Evolutionary conservation across 2,329 filamentous ascomycete species (phyloP), one percentile per base, ranked within the genome.

Genomic region (Sphaerulina musiva): DNA sequence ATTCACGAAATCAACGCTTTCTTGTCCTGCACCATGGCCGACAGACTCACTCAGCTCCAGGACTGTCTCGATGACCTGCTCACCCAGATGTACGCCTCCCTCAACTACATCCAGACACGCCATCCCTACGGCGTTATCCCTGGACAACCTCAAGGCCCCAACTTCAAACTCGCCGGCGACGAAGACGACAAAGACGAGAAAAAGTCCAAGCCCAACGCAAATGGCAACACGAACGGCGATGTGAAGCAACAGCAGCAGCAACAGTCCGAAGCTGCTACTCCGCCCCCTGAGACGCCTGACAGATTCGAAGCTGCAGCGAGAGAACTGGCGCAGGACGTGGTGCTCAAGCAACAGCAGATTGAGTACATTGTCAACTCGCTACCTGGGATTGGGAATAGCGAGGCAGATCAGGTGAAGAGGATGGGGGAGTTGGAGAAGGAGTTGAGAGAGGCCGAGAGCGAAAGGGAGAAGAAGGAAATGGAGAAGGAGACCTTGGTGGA

Each of bases 331-430:
- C 80, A 81, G 58, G 88, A 92, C 67, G 76, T 93, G 26, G 84
- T 92, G 54, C 70, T 87, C 54, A 89, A 91, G 66, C 85, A 90
- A 64, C 87, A 91, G 72, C 86, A 92, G 73, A 89, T 93, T 58
- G 88, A 93, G 69, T 77, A 81, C 43, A 74, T 93, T 46, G 87
- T 92, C 54, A 85, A 83, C 12, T 81, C 79, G 20, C 76, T 95
- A 2, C 89, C 89, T 0, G 89, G 89, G 0, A 74, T 93, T 20
- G 85, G 89, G 43, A 87, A 84, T 58, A 92, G 85, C 65, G 86
- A 92, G 68, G 77, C 80, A 58, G 85, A 90, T 65, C 89, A 95
- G 70, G 80, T 87, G 66, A 77, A 79, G 60, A 79, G 80, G 48
- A 75, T 78, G 67, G 63, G 67, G 48, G 72, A 72, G 60, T 57